A percentile compares a stretch with the other conserved stretches of the same genome.
Evolutionary conservation across 192 early-diverging fungal species (phyloP).

Genomic region (Funneliformis mosseae): DNA sequence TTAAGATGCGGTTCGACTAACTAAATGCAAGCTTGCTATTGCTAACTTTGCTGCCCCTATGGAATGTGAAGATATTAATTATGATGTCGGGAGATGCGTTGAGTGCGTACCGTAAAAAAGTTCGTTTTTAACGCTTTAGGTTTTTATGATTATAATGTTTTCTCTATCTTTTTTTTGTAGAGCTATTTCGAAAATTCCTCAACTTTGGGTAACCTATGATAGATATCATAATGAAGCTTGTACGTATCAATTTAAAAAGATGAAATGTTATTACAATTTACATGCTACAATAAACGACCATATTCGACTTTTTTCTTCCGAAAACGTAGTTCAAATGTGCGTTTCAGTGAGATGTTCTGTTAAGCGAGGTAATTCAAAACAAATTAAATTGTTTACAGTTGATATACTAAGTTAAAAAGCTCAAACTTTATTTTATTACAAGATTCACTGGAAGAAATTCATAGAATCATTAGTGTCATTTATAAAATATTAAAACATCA

Average conservation of each 20-base stretch:
- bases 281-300: neutral
- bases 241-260: conserved; percentile 5
- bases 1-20: conserved; percentile 42
- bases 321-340: conserved; percentile 39
- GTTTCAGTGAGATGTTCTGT: conserved; percentile 39
- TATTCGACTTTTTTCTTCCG: neutral
- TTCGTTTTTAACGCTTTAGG: too few relatives aligned
- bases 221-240: conserved; percentile 49
- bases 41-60: conserved; percentile 41
- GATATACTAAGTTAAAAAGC: neutral
- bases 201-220: conserved; percentile 49
- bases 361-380: conserved; percentile 36
- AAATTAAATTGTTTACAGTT: neutral
- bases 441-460: conserved; percentile 28
- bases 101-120: conserved; percentile 26
- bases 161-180: conserved; percentile 10
- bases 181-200: conserved; percentile 39
- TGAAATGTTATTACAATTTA: neutral
- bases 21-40: conserved; percentile 44
- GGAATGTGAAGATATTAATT: conserved; percentile 34
- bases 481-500: conserved; percentile 13
- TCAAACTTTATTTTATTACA: neutral
- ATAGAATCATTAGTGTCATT: conserved; percentile 23
- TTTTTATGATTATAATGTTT: neutral
- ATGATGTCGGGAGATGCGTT: conserved; percentile 36